Percentiles rank a stretch among this genome's conserved stretches.
These are phyloP conservation scores for Rhizopus delemar DNA, from an alignment of 371 early-diverging fungal genomes.

Conservation along the genomic window DNA sequence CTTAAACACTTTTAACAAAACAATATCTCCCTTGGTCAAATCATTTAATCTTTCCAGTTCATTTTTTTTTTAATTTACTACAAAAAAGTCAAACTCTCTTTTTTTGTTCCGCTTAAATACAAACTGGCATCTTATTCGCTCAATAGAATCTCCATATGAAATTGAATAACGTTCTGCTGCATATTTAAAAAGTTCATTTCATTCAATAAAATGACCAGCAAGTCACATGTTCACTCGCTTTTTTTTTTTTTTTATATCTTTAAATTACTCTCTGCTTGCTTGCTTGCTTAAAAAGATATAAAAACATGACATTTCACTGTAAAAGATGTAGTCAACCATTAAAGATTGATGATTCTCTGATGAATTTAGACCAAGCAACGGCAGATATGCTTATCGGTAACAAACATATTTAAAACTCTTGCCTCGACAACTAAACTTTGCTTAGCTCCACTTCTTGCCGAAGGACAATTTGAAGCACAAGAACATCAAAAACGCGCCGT, in stretches of 20 bases:
- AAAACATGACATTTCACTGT: conserved; percentile 40
- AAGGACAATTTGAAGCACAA: conserved; percentile 27
- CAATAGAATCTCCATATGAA: too few relatives aligned
- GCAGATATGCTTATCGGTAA: conserved; percentile 46
- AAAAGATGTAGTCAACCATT: conserved; percentile 63
- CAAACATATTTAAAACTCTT: not conserved
- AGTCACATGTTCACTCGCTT: not conserved
- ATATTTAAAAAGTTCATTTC: too few relatives aligned
- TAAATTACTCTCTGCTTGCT: not conserved
- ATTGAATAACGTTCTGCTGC: too few relatives aligned
- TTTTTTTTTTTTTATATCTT: not conserved
- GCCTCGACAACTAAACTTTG: not conserved
- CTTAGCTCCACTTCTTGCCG: conserved; percentile 33
- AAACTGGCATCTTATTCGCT: too few relatives aligned
- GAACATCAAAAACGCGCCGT: conserved; percentile 6
- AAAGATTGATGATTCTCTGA: conserved; percentile 60
- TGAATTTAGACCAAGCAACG: conserved; percentile 54
- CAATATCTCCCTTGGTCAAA: too few relatives aligned
- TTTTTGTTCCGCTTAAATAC: too few relatives aligned
- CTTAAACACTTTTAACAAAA: too few relatives aligned
- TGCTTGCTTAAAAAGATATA: too few relatives aligned
- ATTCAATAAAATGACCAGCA: too few relatives aligned
- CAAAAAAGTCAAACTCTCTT: too few relatives aligned
- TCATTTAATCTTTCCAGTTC: too few relatives aligned
- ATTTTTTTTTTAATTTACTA: too few relatives aligned